Base-by-base conservation (phyloP, 2,329 filamentous ascomycete species). In the Nothopassalora personata region DNA sequence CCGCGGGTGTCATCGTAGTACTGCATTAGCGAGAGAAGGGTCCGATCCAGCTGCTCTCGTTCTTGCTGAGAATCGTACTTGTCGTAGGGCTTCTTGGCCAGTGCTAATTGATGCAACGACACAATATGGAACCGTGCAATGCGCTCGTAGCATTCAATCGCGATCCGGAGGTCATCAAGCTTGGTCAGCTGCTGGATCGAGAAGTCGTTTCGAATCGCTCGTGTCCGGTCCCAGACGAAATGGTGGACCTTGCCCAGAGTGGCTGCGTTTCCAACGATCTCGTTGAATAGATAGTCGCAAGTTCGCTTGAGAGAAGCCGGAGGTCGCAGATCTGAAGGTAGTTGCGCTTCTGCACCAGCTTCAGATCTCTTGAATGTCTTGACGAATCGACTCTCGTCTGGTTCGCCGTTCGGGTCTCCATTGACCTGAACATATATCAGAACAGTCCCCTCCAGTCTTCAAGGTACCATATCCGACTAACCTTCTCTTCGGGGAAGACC, bases 171-270 rank as follows among this genome's bases (percentile, higher is more conserved):
- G 67, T 86, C 81, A n/a, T 77, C 74, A n/a, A 75, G 70, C 61
- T 80, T 81, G 7, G 79, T 81, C 58, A 86, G 73, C 66, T 83
- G 81, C 69, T 86, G 83, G 19, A 86, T 85, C 2, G 83, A 83
- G 53, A 86, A 83, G 68, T 87, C 85, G 66, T 86, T 87, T 45
- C 85, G 80, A 59, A 87, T 81, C 5, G 83, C 84, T 50, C 85
- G 79, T 34, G 84, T 86, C 18, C 85, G 79, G 68, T 87, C 84
- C 85, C 85, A 87, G 28, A 87, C 79, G 69, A 86, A 87, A 60
- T 81, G 80, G 66, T 86, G 82, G 11, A 85, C 78, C n/a, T 77
- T 70, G 1, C 75, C 78, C 53, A 84, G 73, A 33, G 75, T 72
- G 18, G 81, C 76, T 23, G 74, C 71, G 30, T 82, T 79, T 45